These are phyloP conservation scores for Rhizophlyctis rosea DNA, from an alignment of 192 early-diverging fungal genomes.

Conservation along the genomic window DNA sequence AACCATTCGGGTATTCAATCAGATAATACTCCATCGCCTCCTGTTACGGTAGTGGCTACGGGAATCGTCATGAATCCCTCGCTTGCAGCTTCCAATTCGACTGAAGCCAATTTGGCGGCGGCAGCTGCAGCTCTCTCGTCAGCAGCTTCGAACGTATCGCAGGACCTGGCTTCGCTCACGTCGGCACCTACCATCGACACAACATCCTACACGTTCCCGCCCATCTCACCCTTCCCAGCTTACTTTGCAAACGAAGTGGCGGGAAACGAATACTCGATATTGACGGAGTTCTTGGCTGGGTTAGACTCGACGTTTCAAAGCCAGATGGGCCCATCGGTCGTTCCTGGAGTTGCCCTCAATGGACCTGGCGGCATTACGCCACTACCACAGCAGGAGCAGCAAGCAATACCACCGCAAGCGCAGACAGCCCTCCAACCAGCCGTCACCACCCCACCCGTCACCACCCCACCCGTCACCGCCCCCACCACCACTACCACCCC, in stretches of 20 bases:
- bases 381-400: conserved; percentile 16
- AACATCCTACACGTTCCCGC: conserved; percentile 20
- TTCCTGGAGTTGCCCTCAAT: conserved; percentile 3
- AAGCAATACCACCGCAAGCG: conserved; percentile 6
- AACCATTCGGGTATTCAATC: no score
- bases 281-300: conserved; percentile 52
- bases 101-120: no score
- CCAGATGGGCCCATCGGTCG: background rate
- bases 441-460: background rate
- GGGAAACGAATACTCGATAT: conserved; percentile 79
- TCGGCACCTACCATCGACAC: background rate
- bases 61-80: no score
- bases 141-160: no score
- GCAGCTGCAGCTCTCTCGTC: no score
- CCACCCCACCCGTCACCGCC: conserved; percentile 11
- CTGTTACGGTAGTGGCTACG: no score
- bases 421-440: conserved; percentile 5
- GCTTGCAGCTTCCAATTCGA: no score
- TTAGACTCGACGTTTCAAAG: conserved; percentile 19
- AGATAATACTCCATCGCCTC: no score
- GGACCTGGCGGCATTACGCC: conserved; percentile 2
- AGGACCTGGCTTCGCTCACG: no score
- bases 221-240: conserved; percentile 50
- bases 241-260: conserved; percentile 73
- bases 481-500: conserved; percentile 3